Evolutionary conservation across 202 grass and related monocot genomes (phyloP), one percentile per base, ranked within the genome.

Genomic region (Schoenoplectus triqueter): DNA sequence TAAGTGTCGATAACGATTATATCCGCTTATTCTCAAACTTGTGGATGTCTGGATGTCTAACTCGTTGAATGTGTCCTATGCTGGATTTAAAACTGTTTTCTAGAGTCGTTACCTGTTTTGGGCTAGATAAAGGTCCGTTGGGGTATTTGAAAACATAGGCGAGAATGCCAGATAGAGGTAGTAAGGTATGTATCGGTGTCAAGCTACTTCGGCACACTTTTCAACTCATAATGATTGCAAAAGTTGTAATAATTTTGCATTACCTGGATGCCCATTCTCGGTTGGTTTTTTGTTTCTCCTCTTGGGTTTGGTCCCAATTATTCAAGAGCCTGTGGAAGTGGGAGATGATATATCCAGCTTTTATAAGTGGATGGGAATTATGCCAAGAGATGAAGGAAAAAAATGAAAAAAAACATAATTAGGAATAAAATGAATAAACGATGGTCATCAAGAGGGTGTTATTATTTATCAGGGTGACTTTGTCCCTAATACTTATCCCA

Each of bases 231-330:
- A 18, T 62, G 1, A 19, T 62, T 62, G 14, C n/a, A 62, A 62
- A 19, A 62, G 31, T 31, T 31, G 31, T 31, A 31, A 31, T 31
- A 31, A 31, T 31, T 31, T 31, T 31, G 31, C 31, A 66, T 66
- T 66, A 66, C 64, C 64, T 66, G 64, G 64, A 66, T 66, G 7
- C 64, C 64, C 64, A 66, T 66, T 66, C 64, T 66, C 64, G 40
- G 7, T 40, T 9, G 64, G 8, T 10, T 40, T 65, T 31, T 40
- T 0, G 3, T 66, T 66, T 66, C 21, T 66, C 40, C 2, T 66
- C 21, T 66, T 22, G 21, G 8, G 3, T 11, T 66, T 22, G 10
- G 3, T 3, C 64, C 40, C 64, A 39, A 40, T 21, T 66, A 18
- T n/a, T 9, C 64, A 66, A 64, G 21, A 66, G 21, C 6, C 22